phyloP scores from a whole-genome alignment of 2,329 filamentous ascomycete species.

The Penicillium sclerotigenum region DNA sequence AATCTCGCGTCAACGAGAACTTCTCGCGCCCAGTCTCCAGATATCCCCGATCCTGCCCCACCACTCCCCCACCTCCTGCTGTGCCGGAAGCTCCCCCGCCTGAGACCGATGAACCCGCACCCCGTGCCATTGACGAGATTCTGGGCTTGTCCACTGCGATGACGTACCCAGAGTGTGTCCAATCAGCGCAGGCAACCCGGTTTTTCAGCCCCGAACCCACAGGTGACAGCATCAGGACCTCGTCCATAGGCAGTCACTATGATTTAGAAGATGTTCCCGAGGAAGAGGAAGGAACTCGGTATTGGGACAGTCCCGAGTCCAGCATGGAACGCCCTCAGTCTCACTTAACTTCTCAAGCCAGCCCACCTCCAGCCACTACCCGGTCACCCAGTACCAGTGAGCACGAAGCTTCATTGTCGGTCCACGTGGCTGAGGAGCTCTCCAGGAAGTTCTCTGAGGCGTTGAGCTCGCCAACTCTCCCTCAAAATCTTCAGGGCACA shows the following conservation, averaged over 20 bases:
- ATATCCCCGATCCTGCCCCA: conserved; percentile 39
- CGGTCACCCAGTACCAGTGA: conserved; percentile 11
- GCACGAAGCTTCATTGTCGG: conserved; percentile 31
- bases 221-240: conserved; percentile 38
- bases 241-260: conserved; percentile 41
- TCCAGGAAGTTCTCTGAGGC: conserved; percentile 46
- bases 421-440: conserved; percentile 32
- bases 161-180: conserved; percentile 33
- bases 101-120: conserved; percentile 35
- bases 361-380: conserved; percentile 7
- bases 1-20: conserved; percentile 49
- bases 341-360: conserved; percentile 18
- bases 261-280: conserved; percentile 48
- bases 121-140: conserved; percentile 42
- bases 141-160: conserved; percentile 33
- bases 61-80: conserved; percentile 39
- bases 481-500: conserved; percentile 21
- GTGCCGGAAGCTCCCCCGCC: conserved; percentile 35
- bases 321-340: conserved; percentile 19
- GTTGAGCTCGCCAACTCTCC: conserved; percentile 43
- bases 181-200: conserved; percentile 27
- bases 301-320: conserved; percentile 32
- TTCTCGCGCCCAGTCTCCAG: conserved; percentile 54
- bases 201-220: conserved; percentile 45
- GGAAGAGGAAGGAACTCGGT: conserved; percentile 35